Percentiles rank a stretch among this genome's conserved stretches.
Conservation (phyloP, 116 monocot species). For the Zostera marina region DNA sequence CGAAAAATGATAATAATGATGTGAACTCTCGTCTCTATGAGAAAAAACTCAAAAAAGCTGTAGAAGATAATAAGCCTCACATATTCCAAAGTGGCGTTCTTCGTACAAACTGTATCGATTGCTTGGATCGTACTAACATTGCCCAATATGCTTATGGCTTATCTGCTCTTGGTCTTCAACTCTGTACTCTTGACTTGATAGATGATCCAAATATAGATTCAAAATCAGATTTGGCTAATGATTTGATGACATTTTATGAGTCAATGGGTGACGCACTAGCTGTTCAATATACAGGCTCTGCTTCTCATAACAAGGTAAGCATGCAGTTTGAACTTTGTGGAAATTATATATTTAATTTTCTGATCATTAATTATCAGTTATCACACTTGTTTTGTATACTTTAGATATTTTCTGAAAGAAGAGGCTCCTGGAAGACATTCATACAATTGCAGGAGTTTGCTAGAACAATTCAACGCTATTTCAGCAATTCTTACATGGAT, state of each 20-base stretch:
- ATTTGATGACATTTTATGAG: constrained; percentile 62
- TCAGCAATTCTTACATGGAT: not conserved
- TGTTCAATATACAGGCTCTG: constrained; percentile 60
- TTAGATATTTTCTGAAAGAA: too few relatives aligned
- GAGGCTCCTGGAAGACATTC: not conserved
- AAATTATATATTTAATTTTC: not conserved
- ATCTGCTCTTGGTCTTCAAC: constrained; percentile 58
- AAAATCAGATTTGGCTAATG: constrained; percentile 30
- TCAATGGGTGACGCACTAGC: constrained; percentile 72
- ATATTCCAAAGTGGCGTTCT: constrained; percentile 45
- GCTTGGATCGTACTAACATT: constrained; percentile 89
- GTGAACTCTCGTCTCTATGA: constrained; percentile 5
- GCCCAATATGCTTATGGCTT: constrained; percentile 85
- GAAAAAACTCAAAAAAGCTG: not conserved
- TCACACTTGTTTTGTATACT: too few relatives aligned
- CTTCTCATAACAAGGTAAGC: constrained; percentile 72
- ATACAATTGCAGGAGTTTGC: not conserved
- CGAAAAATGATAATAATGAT: constrained; percentile 6
- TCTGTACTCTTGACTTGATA: constrained; percentile 29
- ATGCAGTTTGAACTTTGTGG: too few relatives aligned
- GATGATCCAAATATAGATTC: constrained; percentile 30
- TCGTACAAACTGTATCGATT: constrained; percentile 92
- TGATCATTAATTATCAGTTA: too few relatives aligned
- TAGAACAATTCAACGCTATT: not conserved
- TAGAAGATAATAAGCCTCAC: constrained; percentile 14